Base-by-base conservation (phyloP, 345 rosid genomes). In the Melaleuca alternifolia region DNA sequence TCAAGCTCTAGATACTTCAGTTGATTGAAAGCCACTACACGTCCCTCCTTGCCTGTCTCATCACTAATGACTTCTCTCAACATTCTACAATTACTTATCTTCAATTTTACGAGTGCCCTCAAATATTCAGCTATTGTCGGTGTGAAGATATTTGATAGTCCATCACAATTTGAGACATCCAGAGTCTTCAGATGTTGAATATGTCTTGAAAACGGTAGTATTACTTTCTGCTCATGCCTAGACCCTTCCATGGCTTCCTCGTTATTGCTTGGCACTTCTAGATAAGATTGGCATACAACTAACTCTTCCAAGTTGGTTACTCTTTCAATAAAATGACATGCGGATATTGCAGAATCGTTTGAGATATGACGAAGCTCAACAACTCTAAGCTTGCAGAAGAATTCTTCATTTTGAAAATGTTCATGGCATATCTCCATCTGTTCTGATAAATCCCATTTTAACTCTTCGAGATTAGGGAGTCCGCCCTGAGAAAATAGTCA, bases 41-140 rank as follows among this genome's bases (percentile, higher is more conserved):
- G 30, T 1, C 62, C 62, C 28, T 26, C 0, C 28, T 57, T 2
- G 11, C 3, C 28, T 11, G 3, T 3, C 7, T 57, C 30, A 0
- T 57, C 62, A 11, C 13, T 3, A 26, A 57, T 57, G 30, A 57
- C 1, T 57, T 57, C 28, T 24, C 0, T 24, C 6, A 56, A 24
- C 28, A 56, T 56, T 56, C 11, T 24, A 10, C 62, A 56, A 10
- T 56, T 3, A 11, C 14, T 24, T 56, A 24, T 11, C 28, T 1
- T 56, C 3, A 59, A 59, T 59, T 59, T 59, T 59, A 30, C 26
- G 33, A 59, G 65, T 26, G 0, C 16, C 65, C 26, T 15, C 16
- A 59, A 59, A 59, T 59, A 26, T 59, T 0, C 0, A 59, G 30
- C 65, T 0, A 26, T 59, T n/a, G 15, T 59, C 0, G 7, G 3